phyloP scores from a whole-genome alignment of 495 filamentous ascomycete species.

The Amorphotheca resinae region DNA sequence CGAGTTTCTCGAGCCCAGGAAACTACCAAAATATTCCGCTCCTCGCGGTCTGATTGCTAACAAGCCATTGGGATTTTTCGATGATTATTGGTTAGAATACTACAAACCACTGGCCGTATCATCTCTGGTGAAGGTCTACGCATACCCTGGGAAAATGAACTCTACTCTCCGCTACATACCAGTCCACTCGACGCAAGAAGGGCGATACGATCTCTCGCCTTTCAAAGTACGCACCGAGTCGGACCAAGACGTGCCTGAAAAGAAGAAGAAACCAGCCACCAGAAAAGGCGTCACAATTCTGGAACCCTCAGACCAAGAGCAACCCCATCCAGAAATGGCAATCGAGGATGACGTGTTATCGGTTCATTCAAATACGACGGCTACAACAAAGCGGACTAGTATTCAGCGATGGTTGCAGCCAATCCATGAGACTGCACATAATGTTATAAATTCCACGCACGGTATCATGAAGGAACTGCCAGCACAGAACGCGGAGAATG shows the following conservation, averaged over 20 bases:
- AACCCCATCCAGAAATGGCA: conserved; percentile 13
- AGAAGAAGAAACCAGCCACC: conserved; percentile 24
- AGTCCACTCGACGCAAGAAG: conserved; percentile 53
- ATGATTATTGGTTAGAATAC: conserved; percentile 98
- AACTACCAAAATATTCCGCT: conserved; percentile 3
- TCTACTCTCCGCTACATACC: conserved; percentile 72
- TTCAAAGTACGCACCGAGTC: conserved; percentile 58
- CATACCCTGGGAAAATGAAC: conserved; percentile 64
- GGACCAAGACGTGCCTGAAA: conserved; percentile 35
- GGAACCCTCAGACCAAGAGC: conserved; percentile 30
- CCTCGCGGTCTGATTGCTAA: conserved; percentile 18
- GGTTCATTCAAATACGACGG: conserved; percentile 26
- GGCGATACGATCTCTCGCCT: conserved; percentile 68
- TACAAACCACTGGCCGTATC: conserved; percentile 80
- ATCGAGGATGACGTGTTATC: conserved; percentile 26
- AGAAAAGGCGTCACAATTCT: conserved; percentile 52
- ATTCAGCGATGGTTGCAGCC: conserved; percentile 43
- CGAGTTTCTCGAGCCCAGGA: conserved; percentile 42
- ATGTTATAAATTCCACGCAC: conserved; percentile 20
- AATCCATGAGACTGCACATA: conserved; percentile 24
- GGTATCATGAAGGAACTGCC: conserved; percentile 34
- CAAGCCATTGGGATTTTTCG: conserved; percentile 56
- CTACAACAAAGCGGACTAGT: conserved; percentile 28
- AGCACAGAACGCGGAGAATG: conserved; percentile 1
- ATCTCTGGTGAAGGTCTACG: conserved; percentile 77